These are phyloP conservation scores for Vicia sativa DNA, from an alignment of 306 rosid genomes.

Conservation along the genomic window DNA sequence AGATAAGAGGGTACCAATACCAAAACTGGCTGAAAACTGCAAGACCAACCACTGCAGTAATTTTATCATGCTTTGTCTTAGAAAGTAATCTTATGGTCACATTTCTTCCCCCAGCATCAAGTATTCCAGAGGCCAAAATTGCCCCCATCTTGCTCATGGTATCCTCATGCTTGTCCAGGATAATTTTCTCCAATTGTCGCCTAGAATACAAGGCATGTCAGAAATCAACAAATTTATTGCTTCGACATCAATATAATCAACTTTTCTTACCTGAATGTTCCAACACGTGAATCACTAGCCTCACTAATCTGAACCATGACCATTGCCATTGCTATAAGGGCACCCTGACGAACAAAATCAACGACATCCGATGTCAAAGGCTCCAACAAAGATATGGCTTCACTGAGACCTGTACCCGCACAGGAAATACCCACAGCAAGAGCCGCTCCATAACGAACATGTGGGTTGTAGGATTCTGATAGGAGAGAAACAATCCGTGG, in stretches of 20 bases:
- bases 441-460: constrained; percentile 98
- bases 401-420: constrained; percentile 97
- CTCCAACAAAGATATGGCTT: constrained; percentile 95
- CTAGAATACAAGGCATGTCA: constrained; percentile 45
- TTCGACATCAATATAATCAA: constrained; percentile 6
- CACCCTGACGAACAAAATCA: constrained; percentile 98
- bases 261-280: constrained; percentile 74
- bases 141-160: constrained; percentile 99
- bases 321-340: constrained; percentile 99
- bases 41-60: constrained; percentile 98
- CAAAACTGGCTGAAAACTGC: constrained; percentile 99
- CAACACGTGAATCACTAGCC: constrained; percentile 96
- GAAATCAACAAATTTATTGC: not conserved
- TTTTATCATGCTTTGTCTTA: constrained; percentile 91
- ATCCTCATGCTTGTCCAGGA: constrained; percentile 97
- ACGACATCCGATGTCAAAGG: constrained; percentile 97
- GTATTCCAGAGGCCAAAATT: constrained; percentile 96
- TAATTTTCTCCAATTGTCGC: constrained; percentile 95
- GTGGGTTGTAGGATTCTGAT: constrained; percentile 97
- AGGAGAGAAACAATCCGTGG: constrained; percentile 93
- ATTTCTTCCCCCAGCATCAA: constrained; percentile 99
- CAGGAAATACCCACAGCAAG: constrained; percentile 99
- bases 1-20: constrained; percentile 99
- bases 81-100: constrained; percentile 90
- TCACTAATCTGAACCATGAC: constrained; percentile 97